phyloP scores from a whole-genome alignment of 352 stramenopile species.

The Globisporangium mamillatum region DNA sequence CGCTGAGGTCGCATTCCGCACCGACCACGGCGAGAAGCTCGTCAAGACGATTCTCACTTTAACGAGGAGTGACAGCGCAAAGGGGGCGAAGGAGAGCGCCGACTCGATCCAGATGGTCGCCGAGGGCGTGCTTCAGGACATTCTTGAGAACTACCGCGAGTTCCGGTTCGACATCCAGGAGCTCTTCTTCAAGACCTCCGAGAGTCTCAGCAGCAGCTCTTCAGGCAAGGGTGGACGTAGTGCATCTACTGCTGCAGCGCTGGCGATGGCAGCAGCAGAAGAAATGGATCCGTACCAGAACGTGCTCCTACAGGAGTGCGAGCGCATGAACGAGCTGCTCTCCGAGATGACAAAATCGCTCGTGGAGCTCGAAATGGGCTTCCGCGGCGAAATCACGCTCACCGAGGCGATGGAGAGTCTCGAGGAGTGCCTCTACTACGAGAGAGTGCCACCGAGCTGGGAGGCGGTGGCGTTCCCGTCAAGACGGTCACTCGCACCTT shows the following conservation, averaged over 20 bases:
- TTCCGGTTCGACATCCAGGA: slow-evolving; percentile 83
- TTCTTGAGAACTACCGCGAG: slow-evolving; percentile 88
- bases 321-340: slow-evolving; percentile 86
- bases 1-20: slow-evolving; percentile 91
- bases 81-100: slow-evolving; percentile 32
- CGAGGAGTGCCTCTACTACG: slow-evolving; percentile 73
- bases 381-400: slow-evolving; percentile 87
- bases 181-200: slow-evolving; percentile 61
- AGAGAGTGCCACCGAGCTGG: slow-evolving; percentile 73
- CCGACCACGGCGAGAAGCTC: slow-evolving; percentile 72
- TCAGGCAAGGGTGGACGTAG: slow-evolving; percentile 28
- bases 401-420: slow-evolving; percentile 86
- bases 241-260: slow-evolving; percentile 30
- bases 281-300: slow-evolving; percentile 91
- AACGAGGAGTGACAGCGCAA: slow-evolving; percentile 26
- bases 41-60: slow-evolving; percentile 81
- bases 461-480: slow-evolving; percentile 76
- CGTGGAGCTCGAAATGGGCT: slow-evolving; percentile 83
- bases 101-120: slow-evolving; percentile 78
- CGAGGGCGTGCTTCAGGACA: slow-evolving; percentile 87
- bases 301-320: slow-evolving; percentile 89
- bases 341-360: slow-evolving; percentile 74
- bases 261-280: slow-evolving; percentile 34
- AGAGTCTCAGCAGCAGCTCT: slow-evolving; percentile 11
- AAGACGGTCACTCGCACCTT: slow-evolving; percentile 70